Evolutionary conservation across 1,284 basidiomycete species (phyloP).

Genomic region (Serendipita sp.): DNA sequence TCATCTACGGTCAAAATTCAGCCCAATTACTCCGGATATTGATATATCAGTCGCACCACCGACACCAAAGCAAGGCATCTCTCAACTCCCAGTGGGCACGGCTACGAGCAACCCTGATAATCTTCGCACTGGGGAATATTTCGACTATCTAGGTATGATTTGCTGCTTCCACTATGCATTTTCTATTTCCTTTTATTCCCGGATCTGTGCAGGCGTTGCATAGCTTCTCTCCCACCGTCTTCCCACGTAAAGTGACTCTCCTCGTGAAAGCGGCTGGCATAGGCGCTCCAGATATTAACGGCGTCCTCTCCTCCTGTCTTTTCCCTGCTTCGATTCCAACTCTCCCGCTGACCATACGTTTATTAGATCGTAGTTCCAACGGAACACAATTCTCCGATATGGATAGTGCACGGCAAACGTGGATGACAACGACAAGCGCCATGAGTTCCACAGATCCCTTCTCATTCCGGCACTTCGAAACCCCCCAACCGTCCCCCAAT

Average conservation of each 20-base stretch:
- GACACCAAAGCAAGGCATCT: neutral
- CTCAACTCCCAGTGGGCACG: neutral
- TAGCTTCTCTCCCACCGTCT: neutral
- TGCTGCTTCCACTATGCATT: too few relatives aligned
- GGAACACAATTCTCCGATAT: neutral
- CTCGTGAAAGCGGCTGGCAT: too few relatives aligned
- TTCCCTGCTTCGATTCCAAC: neutral
- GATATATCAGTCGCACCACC: neutral
- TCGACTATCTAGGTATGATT: neutral
- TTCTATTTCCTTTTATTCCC: neutral
- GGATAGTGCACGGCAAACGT: neutral
- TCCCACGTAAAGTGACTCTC: neutral
- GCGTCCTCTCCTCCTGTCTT: neutral
- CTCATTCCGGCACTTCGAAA: neutral
- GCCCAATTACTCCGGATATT: constrained; percentile 2
- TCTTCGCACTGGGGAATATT: neutral
- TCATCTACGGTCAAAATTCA: neutral
- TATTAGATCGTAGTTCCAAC: neutral
- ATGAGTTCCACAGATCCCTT: neutral
- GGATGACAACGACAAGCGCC: constrained; percentile 4
- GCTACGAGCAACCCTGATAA: neutral
- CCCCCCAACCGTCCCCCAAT: neutral
- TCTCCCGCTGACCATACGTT: neutral
- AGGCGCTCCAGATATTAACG: neutral
- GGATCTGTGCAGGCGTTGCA: neutral